Evolutionary conservation across 352 stramenopile genomes (phyloP).

Genomic region (Globisporangium cederbergense): DNA sequence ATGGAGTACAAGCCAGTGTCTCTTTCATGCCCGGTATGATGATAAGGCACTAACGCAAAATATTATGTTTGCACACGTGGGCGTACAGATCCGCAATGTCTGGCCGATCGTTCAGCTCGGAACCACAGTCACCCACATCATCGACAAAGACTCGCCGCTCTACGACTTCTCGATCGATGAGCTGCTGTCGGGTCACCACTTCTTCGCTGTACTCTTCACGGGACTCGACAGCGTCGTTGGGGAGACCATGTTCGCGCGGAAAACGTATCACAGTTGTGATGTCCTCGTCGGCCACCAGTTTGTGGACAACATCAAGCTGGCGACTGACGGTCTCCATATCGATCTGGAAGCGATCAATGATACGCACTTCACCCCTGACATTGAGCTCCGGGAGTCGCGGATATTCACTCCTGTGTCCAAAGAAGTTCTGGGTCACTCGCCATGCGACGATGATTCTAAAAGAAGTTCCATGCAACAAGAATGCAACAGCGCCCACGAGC

Average conservation of each 20-base stretch:
- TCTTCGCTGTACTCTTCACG: slow-evolving; percentile 57
- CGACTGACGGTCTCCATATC: slow-evolving; percentile 47
- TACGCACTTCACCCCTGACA: slow-evolving; percentile 32
- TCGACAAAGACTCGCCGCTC: slow-evolving; percentile 50
- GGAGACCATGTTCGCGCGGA: slow-evolving; percentile 59
- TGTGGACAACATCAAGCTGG: slow-evolving; percentile 57
- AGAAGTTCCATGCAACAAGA: not conserved
- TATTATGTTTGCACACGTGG: too few species aligned
- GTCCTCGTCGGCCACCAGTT: slow-evolving; percentile 60
- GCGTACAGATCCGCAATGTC: slow-evolving; percentile 42
- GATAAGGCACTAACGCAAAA: too few species aligned
- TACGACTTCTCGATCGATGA: slow-evolving; percentile 40
- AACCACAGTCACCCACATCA: slow-evolving; percentile 52
- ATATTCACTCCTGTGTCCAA: slow-evolving; percentile 13
- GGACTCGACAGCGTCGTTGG: slow-evolving; percentile 47
- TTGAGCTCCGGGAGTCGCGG: slow-evolving; percentile 26
- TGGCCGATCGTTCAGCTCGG: slow-evolving; percentile 62
- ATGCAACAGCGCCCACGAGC: not conserved
- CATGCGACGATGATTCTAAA: not conserved
- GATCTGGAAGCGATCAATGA: slow-evolving; percentile 54
- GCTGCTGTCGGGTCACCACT: slow-evolving; percentile 42
- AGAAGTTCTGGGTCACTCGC: not conserved
- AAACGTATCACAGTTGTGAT: slow-evolving; percentile 58
- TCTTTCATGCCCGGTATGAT: not conserved
- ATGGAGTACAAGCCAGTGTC: not conserved